A percentile compares a stretch with the other conserved stretches of the same genome.
Conservation (phyloP, 1,284 basidiomycete genomes). For the Butyriboletus appendiculatus region DNA sequence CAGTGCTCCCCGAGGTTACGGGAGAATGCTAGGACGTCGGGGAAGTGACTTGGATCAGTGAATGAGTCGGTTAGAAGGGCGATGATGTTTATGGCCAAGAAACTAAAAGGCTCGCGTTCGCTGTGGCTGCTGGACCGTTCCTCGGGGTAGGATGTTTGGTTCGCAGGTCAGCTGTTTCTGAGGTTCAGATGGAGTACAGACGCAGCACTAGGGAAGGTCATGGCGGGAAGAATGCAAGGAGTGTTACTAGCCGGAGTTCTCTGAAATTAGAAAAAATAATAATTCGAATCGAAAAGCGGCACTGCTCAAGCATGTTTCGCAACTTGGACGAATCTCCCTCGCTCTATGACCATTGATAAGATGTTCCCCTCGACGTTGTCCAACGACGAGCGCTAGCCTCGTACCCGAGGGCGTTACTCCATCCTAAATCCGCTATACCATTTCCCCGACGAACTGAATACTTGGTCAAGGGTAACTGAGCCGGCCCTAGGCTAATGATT, state of each 20-base stretch:
- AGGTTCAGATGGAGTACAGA: constrained; percentile 11
- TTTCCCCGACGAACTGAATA: not conserved
- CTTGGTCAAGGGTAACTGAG: not conserved
- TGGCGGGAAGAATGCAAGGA: constrained; percentile 34
- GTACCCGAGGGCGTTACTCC: not conserved
- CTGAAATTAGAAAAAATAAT: constrained; percentile 34
- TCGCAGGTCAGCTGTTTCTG: constrained; percentile 1
- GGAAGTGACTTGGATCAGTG: constrained; percentile 1
- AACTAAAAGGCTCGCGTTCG: not conserved
- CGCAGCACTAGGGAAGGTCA: constrained; percentile 15
- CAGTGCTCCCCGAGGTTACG: not conserved
- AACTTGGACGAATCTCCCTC: constrained; percentile 11
- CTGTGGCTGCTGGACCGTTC: constrained; percentile 2
- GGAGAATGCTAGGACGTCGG: not conserved
- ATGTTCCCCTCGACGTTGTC: not conserved
- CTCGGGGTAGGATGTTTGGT: constrained; percentile 2
- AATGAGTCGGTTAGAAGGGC: constrained; percentile 2
- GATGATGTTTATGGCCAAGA: constrained; percentile 8
- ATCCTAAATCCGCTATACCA: not conserved
- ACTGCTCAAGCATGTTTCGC: constrained; percentile 6
- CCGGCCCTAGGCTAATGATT: not conserved
- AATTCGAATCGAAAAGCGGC: constrained; percentile 32
- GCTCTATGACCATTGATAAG: not conserved
- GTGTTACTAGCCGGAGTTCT: constrained; percentile 33
- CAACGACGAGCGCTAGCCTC: not conserved